Evolutionary conservation across 2,329 filamentous ascomycete species (phyloP), one percentile per base, ranked within the genome.

Genomic region (Bipolaris gigantea): DNA sequence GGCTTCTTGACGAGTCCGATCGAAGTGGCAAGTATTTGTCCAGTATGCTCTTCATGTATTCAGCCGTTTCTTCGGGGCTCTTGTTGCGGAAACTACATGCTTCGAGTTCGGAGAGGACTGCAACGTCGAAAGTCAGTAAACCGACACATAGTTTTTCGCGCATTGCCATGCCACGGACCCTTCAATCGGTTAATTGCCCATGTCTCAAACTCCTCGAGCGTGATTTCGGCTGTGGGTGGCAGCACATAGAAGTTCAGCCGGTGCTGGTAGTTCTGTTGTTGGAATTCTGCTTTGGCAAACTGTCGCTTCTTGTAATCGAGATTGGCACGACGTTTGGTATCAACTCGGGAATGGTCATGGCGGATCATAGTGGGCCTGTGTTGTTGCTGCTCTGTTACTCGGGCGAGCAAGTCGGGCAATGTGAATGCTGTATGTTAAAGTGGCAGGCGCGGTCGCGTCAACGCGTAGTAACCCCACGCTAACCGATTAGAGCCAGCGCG

Each of bases 131-230:
- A 30, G 62, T 65, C 42, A 66, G 55, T 38, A 43, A 8, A 0
- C 8, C 10, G 13, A 7, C 0, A 15, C 16, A 15, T 15, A 2
- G 11, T 0, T 4, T 5, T 6, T 5, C 4, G 1, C 1, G 2
- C n/a, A 34, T 23, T n/a, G 9, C 16, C 18, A 2, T 2, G 27
- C 6, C 13, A 36, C 47, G 30, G 11, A 63, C 91, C 84, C 77
- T 91, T 88, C 62, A 99, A 75, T 53, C 94, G 83, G 68, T 96
- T 90, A 69, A 99, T 97, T 10, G 92, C 94, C 94, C 94, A 99
- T 83, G 96, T 92, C 73, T 99, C 94, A 69, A 99, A 99, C 72
- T 99, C 88, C 72, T 99, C 94, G 38, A 99, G 85, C 0, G 91
- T 96, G 65, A 99, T 94, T 71, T 99, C 94, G 43, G 89, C 89